Evolutionary conservation across 352 stramenopile species (phyloP).

Genomic region (Globisporangium barbulae): DNA sequence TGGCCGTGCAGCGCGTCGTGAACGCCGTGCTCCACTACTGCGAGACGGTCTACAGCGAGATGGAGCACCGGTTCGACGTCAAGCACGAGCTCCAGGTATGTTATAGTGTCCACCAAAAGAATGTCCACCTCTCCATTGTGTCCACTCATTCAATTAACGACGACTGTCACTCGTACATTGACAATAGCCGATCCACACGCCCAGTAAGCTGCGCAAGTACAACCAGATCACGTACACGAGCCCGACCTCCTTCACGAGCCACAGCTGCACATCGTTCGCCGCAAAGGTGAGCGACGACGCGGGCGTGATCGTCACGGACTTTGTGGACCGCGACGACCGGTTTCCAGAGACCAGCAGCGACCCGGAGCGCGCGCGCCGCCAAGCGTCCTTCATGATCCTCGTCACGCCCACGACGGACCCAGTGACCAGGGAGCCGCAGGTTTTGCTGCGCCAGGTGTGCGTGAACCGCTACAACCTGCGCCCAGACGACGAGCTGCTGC

Average conservation of each 20-base stretch:
- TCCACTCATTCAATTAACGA: neutral
- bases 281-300: constrained; percentile 19
- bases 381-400: constrained; percentile 27
- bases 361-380: constrained; percentile 9
- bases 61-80: constrained; percentile 30
- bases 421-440: constrained; percentile 26
- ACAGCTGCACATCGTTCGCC: constrained; percentile 35
- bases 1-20: constrained; percentile 28
- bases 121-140: neutral
- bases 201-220: constrained; percentile 31
- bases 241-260: constrained; percentile 29
- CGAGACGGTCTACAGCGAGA: constrained; percentile 25
- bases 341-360: constrained; percentile 22
- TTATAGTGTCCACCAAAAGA: neutral
- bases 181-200: constrained; percentile 26
- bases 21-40: constrained; percentile 39
- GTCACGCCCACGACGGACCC: constrained; percentile 31
- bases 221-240: constrained; percentile 38
- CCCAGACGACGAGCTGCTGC: constrained; percentile 33
- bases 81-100: constrained; percentile 18
- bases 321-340: constrained; percentile 39
- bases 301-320: constrained; percentile 43
- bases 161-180: neutral
- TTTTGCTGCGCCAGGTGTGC: constrained; percentile 43
- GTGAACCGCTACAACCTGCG: constrained; percentile 47